Conservation (phyloP, 805 yeast genomes). For the Groenewaldozyma tartarivorans region DNA sequence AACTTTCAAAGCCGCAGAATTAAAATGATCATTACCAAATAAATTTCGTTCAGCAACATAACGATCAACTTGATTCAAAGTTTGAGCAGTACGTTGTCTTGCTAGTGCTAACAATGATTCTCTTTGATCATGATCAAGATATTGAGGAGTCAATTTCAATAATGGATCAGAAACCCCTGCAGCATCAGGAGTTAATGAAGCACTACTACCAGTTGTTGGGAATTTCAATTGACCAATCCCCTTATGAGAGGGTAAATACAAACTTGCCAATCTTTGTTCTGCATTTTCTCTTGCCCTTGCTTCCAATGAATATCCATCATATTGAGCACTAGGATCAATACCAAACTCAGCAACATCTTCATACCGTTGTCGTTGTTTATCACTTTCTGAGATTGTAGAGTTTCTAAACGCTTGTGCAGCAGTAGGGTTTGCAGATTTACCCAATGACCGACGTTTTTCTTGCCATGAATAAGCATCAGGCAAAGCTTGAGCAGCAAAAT, state of each 20-base stretch:
- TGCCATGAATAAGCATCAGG: constrained; percentile 28
- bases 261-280: constrained; percentile 19
- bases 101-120: constrained; percentile 44
- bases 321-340: constrained; percentile 2
- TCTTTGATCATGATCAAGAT: constrained; percentile 10
- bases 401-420: not conserved
- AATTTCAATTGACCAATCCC: constrained; percentile 13
- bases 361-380: no score
- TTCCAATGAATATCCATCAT: constrained; percentile 19
- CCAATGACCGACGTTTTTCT: not conserved
- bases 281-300: constrained; percentile 26
- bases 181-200: constrained; percentile 11
- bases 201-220: constrained; percentile 16
- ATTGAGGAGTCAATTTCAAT: constrained; percentile 11
- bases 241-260: constrained; percentile 16
- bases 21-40: constrained; percentile 42
- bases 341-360: no score
- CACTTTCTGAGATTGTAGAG: not conserved
- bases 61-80: constrained; percentile 33
- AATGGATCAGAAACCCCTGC: constrained; percentile 10
- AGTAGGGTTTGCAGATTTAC: not conserved
- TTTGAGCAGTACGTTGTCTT: constrained; percentile 37
- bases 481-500: constrained; percentile 24
- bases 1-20: constrained; percentile 63
- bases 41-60: constrained; percentile 33